Conservation (phyloP, 2,329 filamentous ascomycete genomes). For the Fusarium chlamydosporum region DNA sequence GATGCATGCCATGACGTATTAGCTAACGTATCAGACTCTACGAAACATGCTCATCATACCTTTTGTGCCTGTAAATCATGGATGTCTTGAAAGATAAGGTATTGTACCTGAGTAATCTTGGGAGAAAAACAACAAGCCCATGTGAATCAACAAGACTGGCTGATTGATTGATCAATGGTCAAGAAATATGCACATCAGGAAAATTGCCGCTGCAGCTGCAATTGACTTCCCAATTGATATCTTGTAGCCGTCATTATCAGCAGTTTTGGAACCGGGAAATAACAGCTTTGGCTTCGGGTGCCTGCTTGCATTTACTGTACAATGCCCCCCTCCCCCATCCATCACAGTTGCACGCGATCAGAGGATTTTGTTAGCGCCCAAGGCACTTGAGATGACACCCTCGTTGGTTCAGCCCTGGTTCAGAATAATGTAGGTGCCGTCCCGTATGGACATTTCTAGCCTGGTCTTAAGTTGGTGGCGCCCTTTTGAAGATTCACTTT, state of each 20-base stretch:
- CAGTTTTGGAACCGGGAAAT: conserved; percentile 8
- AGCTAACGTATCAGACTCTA: conserved; percentile 37
- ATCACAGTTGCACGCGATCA: conserved; percentile 34
- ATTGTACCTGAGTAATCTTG: neutral
- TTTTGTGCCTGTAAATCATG: conserved; percentile 30
- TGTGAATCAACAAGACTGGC: neutral
- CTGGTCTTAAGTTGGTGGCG: conserved; percentile 31
- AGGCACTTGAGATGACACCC: conserved; percentile 21
- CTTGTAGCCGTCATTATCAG: conserved; percentile 30
- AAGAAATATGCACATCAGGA: neutral
- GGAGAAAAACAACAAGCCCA: neutral
- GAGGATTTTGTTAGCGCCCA: conserved; percentile 41
- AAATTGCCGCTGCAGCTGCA: neutral
- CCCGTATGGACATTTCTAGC: neutral
- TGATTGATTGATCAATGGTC: neutral
- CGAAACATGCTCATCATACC: conserved; percentile 14
- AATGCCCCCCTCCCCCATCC: conserved; percentile 22
- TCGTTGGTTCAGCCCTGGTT: conserved; percentile 28
- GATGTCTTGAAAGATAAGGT: neutral
- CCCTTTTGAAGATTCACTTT: conserved; percentile 23
- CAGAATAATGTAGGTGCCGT: neutral
- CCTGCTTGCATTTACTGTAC: conserved; percentile 6
- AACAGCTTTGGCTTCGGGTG: conserved; percentile 14
- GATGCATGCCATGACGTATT: conserved; percentile 46
- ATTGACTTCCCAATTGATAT: neutral